Evolutionary conservation across 352 stramenopile genomes (phyloP).

Genomic region (Phytophthora kernoviae): DNA sequence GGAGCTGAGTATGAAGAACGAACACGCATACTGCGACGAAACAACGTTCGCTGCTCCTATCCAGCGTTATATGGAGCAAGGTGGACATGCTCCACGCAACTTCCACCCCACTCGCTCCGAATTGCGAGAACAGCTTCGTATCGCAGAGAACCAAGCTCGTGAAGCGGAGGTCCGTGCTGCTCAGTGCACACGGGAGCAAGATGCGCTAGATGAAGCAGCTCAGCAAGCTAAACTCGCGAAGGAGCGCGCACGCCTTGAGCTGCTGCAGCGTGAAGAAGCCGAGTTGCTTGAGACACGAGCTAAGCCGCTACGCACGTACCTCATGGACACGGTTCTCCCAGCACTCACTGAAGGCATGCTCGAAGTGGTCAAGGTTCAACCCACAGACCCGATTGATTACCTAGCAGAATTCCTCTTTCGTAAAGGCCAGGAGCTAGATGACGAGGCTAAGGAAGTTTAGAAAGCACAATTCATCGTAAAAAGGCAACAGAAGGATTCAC

Average conservation of each 20-base stretch:
- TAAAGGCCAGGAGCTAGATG: constrained; percentile 70
- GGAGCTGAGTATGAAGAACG: constrained; percentile 55
- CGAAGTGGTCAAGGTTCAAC: constrained; percentile 87
- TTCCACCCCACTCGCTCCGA: constrained; percentile 85
- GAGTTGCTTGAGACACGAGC: constrained; percentile 81
- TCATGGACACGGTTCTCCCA: constrained; percentile 87
- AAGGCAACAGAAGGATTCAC: constrained; percentile 7
- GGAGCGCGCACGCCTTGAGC: constrained; percentile 66
- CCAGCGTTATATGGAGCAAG: constrained; percentile 79
- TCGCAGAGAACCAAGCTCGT: constrained; percentile 49
- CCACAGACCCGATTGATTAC: constrained; percentile 87
- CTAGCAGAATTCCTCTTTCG: constrained; percentile 88
- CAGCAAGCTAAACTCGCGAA: constrained; percentile 53
- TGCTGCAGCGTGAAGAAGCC: constrained; percentile 79
- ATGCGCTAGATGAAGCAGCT: constrained; percentile 51
- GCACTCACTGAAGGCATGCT: constrained; percentile 86
- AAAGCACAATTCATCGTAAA: too few relatives aligned
- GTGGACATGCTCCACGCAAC: constrained; percentile 67
- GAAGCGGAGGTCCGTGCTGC: constrained; percentile 46
- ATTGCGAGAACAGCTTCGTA: constrained; percentile 46
- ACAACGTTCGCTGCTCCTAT: constrained; percentile 52
- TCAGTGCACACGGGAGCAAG: constrained; percentile 48
- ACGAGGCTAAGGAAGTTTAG: constrained; percentile 33
- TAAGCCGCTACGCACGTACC: constrained; percentile 79
- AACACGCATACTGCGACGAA: constrained; percentile 48